Base-by-base conservation (phyloP, 164 flowering plant species). In the Berberis vulgaris region DNA sequence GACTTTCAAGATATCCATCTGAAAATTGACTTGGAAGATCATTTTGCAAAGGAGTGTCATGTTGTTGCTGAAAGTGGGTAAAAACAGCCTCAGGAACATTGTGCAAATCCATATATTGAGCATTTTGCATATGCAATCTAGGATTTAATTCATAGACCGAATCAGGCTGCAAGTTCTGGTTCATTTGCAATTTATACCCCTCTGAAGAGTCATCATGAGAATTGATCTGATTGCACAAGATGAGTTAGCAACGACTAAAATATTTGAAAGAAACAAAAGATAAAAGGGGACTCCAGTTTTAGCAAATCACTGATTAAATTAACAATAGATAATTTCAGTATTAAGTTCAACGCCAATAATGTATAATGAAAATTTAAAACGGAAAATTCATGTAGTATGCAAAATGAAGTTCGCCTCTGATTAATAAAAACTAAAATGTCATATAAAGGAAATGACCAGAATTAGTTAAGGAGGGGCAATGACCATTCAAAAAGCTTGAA, bases 111-210 rank as follows among this genome's bases (percentile, higher is more conserved):
- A 26, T 26, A 26, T 26, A 26, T 26, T 63, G 50, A 53, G 45
- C 63, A 41, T 67, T 73, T 73, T 71, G 77, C 11, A 60, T 79
- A 38, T 68, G 60, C 49, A 47, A 61, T 49, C 54, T 61, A 42
- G 76, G 7, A 58, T 69, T 49, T 43, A 57, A 57, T 62, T 74
- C 73, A 77, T 52, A 62, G 58, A 45, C 59, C 12, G 70, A 65
- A 49, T 74, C 76, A 12, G 59, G 43, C 63, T 67, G 71, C 62
- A 73, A 54, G 57, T 78, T 80, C 67, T 76, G 83, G 71, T 81
- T 79, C 77, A 67, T 45, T 9, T 78, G 57, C 84, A 81, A 81
- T 54, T 71, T 70, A 26, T 79, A 65, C 45, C 40, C 41, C 7
- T 57, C 11, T 26, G 43, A 42, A 41, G 60, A 57, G 3, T 4